Percentiles rank a stretch among this genome's conserved stretches.
Evolutionary conservation across 2,329 filamentous ascomycete genomes (phyloP).

Genomic region (Pezicula rhizophila): DNA sequence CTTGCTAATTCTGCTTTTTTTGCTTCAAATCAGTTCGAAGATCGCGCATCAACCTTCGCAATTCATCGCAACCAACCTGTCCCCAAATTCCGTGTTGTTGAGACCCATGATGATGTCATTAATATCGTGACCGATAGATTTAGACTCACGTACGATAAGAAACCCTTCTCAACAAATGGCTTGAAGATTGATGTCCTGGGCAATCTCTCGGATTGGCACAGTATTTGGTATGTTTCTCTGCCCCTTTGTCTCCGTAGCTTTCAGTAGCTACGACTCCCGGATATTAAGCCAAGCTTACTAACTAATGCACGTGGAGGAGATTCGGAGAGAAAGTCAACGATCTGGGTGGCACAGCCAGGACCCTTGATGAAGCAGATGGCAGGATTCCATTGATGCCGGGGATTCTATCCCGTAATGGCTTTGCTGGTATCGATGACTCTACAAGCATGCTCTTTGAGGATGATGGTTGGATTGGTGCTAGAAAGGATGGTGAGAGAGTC

Average conservation of each 20-base stretch:
- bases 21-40: slow-evolving; percentile 41
- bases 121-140: slow-evolving; percentile 51
- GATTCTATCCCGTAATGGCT: slow-evolving; percentile 44
- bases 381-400: slow-evolving; percentile 43
- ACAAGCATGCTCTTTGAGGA: slow-evolving; percentile 50
- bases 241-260: neutral
- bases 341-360: slow-evolving; percentile 43
- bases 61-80: slow-evolving; percentile 44
- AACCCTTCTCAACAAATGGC: slow-evolving; percentile 45
- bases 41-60: slow-evolving; percentile 57
- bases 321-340: slow-evolving; percentile 41
- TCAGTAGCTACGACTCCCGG: slow-evolving; percentile 16
- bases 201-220: neutral
- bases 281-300: slow-evolving; percentile 29
- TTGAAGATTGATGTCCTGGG: slow-evolving; percentile 28
- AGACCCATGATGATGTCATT: slow-evolving; percentile 36
- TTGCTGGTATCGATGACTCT: slow-evolving; percentile 47
- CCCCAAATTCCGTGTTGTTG: slow-evolving; percentile 41
- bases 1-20: too few relatives aligned
- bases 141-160: slow-evolving; percentile 53
- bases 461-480: slow-evolving; percentile 44
- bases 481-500: slow-evolving; percentile 39
- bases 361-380: slow-evolving; percentile 48
- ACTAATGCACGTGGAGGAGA: slow-evolving; percentile 41
- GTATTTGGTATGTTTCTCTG: slow-evolving; percentile 26